Evolutionary conservation across 1,284 basidiomycete species (phyloP), one percentile per base, ranked within the genome.

Genomic region (Apiotrichum brassicae): DNA sequence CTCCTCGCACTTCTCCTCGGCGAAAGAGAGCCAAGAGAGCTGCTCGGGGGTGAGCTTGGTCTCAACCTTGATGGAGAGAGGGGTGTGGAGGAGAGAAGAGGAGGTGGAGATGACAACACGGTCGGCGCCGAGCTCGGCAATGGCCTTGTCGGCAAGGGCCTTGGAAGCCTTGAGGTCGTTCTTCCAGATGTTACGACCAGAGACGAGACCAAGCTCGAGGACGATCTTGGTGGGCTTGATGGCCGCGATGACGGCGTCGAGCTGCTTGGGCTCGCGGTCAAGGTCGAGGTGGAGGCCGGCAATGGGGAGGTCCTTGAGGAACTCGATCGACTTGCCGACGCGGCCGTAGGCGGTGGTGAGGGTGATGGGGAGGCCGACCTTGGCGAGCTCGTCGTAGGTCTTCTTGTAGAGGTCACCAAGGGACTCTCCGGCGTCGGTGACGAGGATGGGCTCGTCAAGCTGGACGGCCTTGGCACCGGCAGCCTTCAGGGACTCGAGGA

Each of bases 181-280:
- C 84, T 98, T 99, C 95, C 95, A 99, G 78, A 99, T 91, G 81
- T 98, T 98, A 72, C 95, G 91, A 57, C 95, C 95, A 37, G 95
- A 98, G 59, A 99, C 88, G 58, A 98, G 75, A 78, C 95, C 95
- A 59, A 98, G 85, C 51, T 95, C 98, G 52, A 99, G 81, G 57
- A 84, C 74, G 60, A 93, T 82, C 71, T 78, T 77, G 61, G 87
- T 91, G 56, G 79, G 69, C 80, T 91, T 93, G 74, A 97, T 73
- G 54, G 91, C 91, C 46, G 80, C 79, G 56, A 97, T 60, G 57
- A 92, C 88, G 43, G 81, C 78, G 53, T 90, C 86, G 63, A 99
- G 84, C 76, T 98, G 94, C 61, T 76, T 81, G 47, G 93, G 87
- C 57, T 86, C 90, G 76, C 94, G 90, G 78, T 90, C 86, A 60